Base-by-base conservation (phyloP, 2,329 filamentous ascomycete species). In the Aureobasidium vineae region DNA sequence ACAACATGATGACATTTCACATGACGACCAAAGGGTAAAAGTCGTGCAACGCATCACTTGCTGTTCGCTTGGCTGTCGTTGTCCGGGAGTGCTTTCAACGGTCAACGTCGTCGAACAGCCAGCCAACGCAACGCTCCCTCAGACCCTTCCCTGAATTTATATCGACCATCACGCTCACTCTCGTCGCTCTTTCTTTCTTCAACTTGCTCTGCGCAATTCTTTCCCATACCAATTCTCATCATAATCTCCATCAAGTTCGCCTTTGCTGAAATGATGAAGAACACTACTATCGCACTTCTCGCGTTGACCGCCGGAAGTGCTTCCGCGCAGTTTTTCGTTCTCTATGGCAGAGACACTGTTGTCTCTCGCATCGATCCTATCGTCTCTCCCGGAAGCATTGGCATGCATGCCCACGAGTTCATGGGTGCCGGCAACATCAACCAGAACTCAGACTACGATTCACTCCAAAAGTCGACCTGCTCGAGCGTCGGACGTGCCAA, bases 341-440 rank as follows among this genome's bases (percentile, higher is more conserved):
- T 73, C 66, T 73, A 73, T 63, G 72, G 71, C 40, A 71, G 73
- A 59, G 72, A 72, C 54, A 71, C 69, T 59, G 84, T 84, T 54
- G 80, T 82, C 54, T 85, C 85, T 72, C 85, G 84, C 43, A 75
- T 85, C 45, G 90, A 92, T 71, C 89, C 90, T 67, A 88, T 92
- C 70, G 79, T 92, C 68, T 82, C 75, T 68, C 88, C 88, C 15
- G 88, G 88, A 28, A 68, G 71, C 11, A 72, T 83, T n/a, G 83
- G 86, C 2, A 73, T 76, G 57, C 90, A 93, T 76, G 84, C 89
- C 26, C 90, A 92, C 78, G 85, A 84, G 61, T 83, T 92, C 72
- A 85, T 90, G 78, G 90, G 88, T 50, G 89, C 88, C 63, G 88
- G 85, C 75, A 86, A 81, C 72, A 92, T 93, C 72, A 80, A 84